Base-by-base conservation (phyloP, 495 filamentous ascomycete species). In the Cercophora sp. region DNA sequence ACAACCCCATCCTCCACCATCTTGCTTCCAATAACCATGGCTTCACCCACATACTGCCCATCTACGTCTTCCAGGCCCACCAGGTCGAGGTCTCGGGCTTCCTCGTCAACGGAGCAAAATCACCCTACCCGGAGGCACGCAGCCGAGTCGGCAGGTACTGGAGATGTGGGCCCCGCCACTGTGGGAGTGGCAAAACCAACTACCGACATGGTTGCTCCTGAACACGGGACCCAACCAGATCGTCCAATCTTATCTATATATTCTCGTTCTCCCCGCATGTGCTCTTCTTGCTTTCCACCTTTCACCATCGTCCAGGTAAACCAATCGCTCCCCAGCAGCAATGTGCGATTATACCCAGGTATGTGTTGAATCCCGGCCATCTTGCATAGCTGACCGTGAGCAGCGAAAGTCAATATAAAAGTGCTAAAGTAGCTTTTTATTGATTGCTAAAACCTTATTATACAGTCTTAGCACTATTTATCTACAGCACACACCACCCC, bases 11-110 rank as follows among this genome's bases (percentile, higher is more conserved):
- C 11, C 71, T 88, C 13, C 65, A 82, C 61, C 71, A 78, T 24
- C 62, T 86, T 24, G 63, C 69, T 29, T 51, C 70, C 0, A 57
- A 63, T 8, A 68, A 78, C 24, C 70, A 75, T 55, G 70, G 73
- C 3, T 83, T 81, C 59, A 85, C 84, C n/a, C 82, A 88, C 64
- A 61, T 88, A 0, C 70, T 89, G 1, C 85, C 86, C 0, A 58
- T 89, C 20, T 83, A 82, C 60, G 73, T 86, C 36, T 80, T 88
- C 45, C 72, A 78, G 1, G 79, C 84, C 3, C 67, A 82, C 40
- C 84, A 88, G 56, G 62, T 88, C 24, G 85, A 89, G 57, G 72
- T 85, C n/a, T 84, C 82, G 1, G 86, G 86, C 16, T 83, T 89
- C 59, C 61, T 88, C 8, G 57, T 62, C 5, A 60, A 68, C 31